Evolutionary conservation across 2,329 filamentous ascomycete genomes (phyloP).

Genomic region (Esteya vermicola): DNA sequence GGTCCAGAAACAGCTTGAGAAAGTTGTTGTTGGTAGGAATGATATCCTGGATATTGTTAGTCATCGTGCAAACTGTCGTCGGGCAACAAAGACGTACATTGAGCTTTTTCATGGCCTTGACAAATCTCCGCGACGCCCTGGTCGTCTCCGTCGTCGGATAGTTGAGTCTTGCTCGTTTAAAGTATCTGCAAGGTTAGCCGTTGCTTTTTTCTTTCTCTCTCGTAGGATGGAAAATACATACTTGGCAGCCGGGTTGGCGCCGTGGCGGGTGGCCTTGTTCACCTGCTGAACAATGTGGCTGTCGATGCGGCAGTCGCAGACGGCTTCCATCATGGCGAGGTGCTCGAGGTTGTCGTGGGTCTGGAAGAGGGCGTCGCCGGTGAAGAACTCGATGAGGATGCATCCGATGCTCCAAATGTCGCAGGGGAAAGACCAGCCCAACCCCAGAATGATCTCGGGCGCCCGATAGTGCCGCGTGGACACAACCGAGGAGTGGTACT

Average conservation of each 20-base stretch:
- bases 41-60: conserved; percentile 37
- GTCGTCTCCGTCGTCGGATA: conserved; percentile 51
- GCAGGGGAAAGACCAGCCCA: conserved; percentile 59
- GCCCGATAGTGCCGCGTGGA: conserved; percentile 57
- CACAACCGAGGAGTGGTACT: conserved; percentile 59
- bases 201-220: background rate
- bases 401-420: conserved; percentile 65
- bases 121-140: conserved; percentile 49
- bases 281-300: conserved; percentile 41
- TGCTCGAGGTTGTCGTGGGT: conserved; percentile 62
- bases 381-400: conserved; percentile 59
- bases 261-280: conserved; percentile 41
- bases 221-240: conserved; percentile 19
- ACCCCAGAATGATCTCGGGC: conserved; percentile 55
- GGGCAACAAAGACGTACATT: conserved; percentile 25
- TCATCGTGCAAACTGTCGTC: background rate
- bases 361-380: conserved; percentile 56
- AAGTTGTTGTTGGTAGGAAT: conserved; percentile 47
- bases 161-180: conserved; percentile 50
- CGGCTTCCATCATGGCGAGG: conserved; percentile 62
- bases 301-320: conserved; percentile 46
- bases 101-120: conserved; percentile 58
- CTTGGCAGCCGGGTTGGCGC: conserved; percentile 50
- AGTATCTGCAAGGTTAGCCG: conserved; percentile 33
- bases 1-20: conserved; percentile 47